Conservation (phyloP, 2,329 filamentous ascomycete species). For the Venturia asperata region DNA sequence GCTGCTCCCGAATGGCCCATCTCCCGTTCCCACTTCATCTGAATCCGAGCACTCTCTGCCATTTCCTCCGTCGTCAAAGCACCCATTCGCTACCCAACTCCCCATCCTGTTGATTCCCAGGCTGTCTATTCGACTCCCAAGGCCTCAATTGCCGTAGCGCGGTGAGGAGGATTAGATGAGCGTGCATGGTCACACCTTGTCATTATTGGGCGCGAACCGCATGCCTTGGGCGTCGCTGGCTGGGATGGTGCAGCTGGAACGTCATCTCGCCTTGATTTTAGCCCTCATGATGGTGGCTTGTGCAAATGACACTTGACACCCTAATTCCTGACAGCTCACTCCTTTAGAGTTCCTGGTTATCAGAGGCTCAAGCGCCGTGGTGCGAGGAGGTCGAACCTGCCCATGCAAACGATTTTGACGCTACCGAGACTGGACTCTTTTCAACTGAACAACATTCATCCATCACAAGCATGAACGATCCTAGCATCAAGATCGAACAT, state of each 20-base stretch:
- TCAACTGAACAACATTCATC: not conserved
- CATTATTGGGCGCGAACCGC: slow-evolving; percentile 4
- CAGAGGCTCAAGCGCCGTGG: not conserved
- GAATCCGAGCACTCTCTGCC: not conserved
- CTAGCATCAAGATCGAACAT: not conserved
- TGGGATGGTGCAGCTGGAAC: slow-evolving; percentile 9
- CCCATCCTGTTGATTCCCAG: not conserved
- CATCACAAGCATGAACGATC: not conserved
- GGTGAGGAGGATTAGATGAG: not conserved
- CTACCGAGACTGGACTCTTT: not conserved
- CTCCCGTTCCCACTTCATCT: slow-evolving; percentile 2
- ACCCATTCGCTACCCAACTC: slow-evolving; percentile 3
- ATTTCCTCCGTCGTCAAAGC: not conserved
- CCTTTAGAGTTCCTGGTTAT: not conserved
- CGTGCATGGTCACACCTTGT: slow-evolving; percentile 2
- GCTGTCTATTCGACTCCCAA: not conserved
- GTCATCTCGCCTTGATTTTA: slow-evolving; percentile 6
- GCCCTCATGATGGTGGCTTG: slow-evolving; percentile 1
- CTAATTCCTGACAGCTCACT: not conserved
- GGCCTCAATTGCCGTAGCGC: not conserved
- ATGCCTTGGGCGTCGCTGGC: slow-evolving; percentile 7
- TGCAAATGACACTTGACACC: slow-evolving; percentile 3
- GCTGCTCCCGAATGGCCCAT: slow-evolving; percentile 13
- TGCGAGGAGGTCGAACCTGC: not conserved
- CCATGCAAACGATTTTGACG: not conserved